Base-by-base conservation (phyloP, 148 eudicot genomes). In the Gaultheria prostrata region DNA sequence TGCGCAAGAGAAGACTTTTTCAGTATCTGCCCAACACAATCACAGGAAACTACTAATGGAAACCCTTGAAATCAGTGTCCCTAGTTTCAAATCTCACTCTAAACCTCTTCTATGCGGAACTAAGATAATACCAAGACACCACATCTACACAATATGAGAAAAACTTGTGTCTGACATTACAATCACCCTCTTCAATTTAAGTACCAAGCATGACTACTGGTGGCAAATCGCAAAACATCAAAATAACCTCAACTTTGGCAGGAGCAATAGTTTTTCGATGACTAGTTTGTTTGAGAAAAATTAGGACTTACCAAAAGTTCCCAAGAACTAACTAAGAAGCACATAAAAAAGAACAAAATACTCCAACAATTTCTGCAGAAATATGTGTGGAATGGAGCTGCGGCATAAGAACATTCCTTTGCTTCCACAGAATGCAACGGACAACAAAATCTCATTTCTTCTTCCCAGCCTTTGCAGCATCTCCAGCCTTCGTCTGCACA, bases 391-490 rank as follows among this genome's bases (percentile, higher is more conserved):
- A 63, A 63, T 63, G 14, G 69, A 63, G 72, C 35, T 28, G 72
- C 72, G 0, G 72, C 7, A 5, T 28, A 11, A 65, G 71, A 65
- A 67, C 35, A 13, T 28, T 67, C 17, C 18, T 67, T 67, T 67
- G 72, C 39, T 28, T 67, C 72, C 72, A 30, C 72, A 28, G 35
- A 26, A 67, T 0, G 71, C 35, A 12, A 67, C 72, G 13, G 28
- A 67, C 72, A 12, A 67, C 6, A 13, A 30, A 28, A 67, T 28
- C 89, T 88, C 83, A 91, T 82, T 92, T 90, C 95, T 92, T 92
- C 89, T 91, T 91, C 88, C 86, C 86, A 72, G 39, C 86, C 61
- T 90, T 91, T 46, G 92, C 91, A 76, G 91, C 95, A 87, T 92
- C 78, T n/a, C 88, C 92, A 53, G 95, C 95, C 85, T 92, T 92